phyloP scores from a whole-genome alignment of 257 asterid species.

The Knoxia roxburghii region DNA sequence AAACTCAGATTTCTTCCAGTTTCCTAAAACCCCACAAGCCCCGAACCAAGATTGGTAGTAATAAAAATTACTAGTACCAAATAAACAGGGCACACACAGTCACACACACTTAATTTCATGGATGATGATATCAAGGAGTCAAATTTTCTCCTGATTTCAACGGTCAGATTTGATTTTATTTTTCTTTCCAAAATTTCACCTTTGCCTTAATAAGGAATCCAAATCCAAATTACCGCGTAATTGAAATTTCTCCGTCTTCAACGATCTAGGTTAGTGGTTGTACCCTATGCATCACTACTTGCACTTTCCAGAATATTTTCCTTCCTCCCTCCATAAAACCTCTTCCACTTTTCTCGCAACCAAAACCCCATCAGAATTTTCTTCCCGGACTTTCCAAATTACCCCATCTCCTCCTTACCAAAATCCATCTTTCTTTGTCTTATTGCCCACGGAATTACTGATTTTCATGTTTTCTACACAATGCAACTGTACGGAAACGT shows the following conservation, averaged over 20 bases:
- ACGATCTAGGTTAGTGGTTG: background rate
- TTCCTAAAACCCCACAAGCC: too few relatives aligned
- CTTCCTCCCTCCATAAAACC: background rate
- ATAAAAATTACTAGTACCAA: too few relatives aligned
- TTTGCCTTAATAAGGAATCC: background rate
- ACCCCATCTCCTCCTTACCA: background rate
- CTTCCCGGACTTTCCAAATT: background rate
- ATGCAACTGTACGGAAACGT: slow-evolving; percentile 33
- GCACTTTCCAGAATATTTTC: slow-evolving; percentile 3
- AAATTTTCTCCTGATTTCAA: background rate
- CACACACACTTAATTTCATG: too few relatives aligned
- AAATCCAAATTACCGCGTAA: slow-evolving; percentile 5
- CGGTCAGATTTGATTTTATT: slow-evolving; percentile 4
- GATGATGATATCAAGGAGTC: background rate
- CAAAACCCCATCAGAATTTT: background rate
- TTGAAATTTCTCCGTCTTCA: background rate
- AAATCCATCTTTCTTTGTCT: background rate
- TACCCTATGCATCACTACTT: background rate
- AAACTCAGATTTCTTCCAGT: too few relatives aligned
- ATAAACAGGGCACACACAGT: too few relatives aligned
- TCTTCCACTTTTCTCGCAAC: background rate
- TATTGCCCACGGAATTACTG: slow-evolving; percentile 5
- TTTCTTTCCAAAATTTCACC: background rate
- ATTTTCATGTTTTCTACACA: slow-evolving; percentile 16
- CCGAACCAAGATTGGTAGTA: too few relatives aligned